Evolutionary conservation across 768 basidiomycete genomes (phyloP).

Genomic region (Kwoniella botswanensis): DNA sequence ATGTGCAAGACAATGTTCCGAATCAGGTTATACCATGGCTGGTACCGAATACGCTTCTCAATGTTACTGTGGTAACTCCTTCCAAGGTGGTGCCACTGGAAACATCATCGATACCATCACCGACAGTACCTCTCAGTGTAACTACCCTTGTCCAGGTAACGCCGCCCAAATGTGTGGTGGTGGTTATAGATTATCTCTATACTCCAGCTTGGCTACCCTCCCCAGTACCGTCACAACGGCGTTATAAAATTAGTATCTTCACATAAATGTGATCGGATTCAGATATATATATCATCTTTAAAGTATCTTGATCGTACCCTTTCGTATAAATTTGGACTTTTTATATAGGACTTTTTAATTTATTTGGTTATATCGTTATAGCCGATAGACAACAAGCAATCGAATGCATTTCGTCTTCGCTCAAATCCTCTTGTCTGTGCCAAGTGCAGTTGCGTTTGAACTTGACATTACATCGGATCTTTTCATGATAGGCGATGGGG

Average conservation of each 20-base stretch:
- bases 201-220: conserved; percentile 17
- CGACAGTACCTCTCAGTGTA: conserved; percentile 22
- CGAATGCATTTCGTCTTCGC: too few species aligned
- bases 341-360: conserved; percentile 4
- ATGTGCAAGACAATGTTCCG: conserved; percentile 34
- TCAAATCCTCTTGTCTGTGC: too few species aligned
- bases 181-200: conserved; percentile 16
- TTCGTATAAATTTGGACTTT: neutral
- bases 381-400: neutral
- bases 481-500: too few species aligned
- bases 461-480: too few species aligned
- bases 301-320: neutral
- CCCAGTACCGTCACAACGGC: conserved; percentile 9
- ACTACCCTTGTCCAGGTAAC: conserved; percentile 23
- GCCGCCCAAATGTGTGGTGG: conserved; percentile 26
- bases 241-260: too few species aligned
- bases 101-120: conserved; percentile 37
- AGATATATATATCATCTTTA: neutral
- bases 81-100: conserved; percentile 29
- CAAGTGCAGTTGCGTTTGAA: too few species aligned
- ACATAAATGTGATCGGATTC: too few species aligned
- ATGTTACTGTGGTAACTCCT: conserved; percentile 37
- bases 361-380: neutral
- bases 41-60: conserved; percentile 41
- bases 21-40: conserved; percentile 38